Conservation (phyloP, 2,329 filamentous ascomycete species). For the Mycogone perniciosa region DNA sequence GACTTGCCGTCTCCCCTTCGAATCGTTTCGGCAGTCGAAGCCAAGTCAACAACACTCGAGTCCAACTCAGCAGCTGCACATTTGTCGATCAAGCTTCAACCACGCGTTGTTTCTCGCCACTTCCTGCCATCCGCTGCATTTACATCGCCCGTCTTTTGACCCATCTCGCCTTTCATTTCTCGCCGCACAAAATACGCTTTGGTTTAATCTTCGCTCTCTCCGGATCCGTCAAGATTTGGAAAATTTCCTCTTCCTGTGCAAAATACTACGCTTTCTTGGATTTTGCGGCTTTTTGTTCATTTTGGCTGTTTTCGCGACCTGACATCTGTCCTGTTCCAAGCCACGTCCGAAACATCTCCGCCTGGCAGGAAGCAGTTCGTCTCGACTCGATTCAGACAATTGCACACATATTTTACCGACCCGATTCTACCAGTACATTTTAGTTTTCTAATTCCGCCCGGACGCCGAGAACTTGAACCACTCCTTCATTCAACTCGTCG, state of each 20-base stretch:
- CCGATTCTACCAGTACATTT: conserved; percentile 6
- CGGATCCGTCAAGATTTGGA: conserved; percentile 2
- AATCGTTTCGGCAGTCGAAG: neutral
- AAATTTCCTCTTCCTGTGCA: conserved; percentile 12
- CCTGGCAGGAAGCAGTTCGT: neutral
- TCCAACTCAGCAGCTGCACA: neutral
- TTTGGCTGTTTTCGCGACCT: conserved; percentile 9
- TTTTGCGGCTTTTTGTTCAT: conserved; percentile 10
- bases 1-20: neutral
- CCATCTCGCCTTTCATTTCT: neutral
- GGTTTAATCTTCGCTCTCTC: conserved; percentile 6
- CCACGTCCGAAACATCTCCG: neutral
- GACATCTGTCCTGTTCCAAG: neutral
- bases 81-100: conserved; percentile 1
- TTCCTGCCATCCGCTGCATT: conserved; percentile 5
- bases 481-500: conserved; percentile 5
- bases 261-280: conserved; percentile 15
- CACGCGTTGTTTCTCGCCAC: conserved; percentile 4
- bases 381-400: conserved; percentile 3
- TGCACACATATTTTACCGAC: conserved; percentile 10
- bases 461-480: conserved; percentile 1
- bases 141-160: neutral
- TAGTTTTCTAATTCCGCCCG: conserved; percentile 11
- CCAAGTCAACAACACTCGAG: neutral
- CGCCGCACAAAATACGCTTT: neutral